phyloP scores from a whole-genome alignment of 2,329 filamentous ascomycete genomes.

The Apiospora saccharicola region DNA sequence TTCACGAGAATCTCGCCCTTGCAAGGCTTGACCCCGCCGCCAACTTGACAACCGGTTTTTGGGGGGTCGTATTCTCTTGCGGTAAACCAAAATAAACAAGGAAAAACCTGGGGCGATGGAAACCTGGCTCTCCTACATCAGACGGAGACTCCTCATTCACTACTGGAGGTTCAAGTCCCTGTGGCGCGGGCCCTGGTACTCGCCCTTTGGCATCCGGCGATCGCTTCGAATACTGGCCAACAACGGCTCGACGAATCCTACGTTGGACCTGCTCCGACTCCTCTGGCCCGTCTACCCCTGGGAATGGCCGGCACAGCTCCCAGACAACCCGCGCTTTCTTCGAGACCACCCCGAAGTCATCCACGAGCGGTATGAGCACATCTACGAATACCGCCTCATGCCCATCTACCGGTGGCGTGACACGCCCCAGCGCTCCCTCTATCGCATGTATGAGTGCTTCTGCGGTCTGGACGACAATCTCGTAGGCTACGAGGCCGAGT shows the following conservation, averaged over 20 bases:
- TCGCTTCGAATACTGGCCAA: constrained; percentile 11
- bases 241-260: constrained; percentile 9
- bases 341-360: constrained; percentile 21
- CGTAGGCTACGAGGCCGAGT: constrained; percentile 39
- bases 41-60: neutral
- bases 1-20: constrained; percentile 19
- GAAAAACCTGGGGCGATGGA: constrained; percentile 6
- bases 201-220: constrained; percentile 8
- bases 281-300: constrained; percentile 28
- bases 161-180: constrained; percentile 18
- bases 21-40: constrained; percentile 15
- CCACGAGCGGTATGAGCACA: constrained; percentile 25
- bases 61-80: neutral
- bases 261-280: constrained; percentile 14
- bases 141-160: constrained; percentile 18
- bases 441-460: constrained; percentile 40
- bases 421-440: constrained; percentile 38
- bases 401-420: constrained; percentile 34
- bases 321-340: constrained; percentile 25
- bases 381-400: constrained; percentile 28
- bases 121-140: constrained; percentile 21
- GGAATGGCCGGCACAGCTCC: constrained; percentile 22
- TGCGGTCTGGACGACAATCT: constrained; percentile 36
- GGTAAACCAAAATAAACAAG: neutral
- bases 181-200: constrained; percentile 20